Conservation (phyloP, 225 moss, liverwort and hornwort genomes). For the Physcomitrium patens region DNA sequence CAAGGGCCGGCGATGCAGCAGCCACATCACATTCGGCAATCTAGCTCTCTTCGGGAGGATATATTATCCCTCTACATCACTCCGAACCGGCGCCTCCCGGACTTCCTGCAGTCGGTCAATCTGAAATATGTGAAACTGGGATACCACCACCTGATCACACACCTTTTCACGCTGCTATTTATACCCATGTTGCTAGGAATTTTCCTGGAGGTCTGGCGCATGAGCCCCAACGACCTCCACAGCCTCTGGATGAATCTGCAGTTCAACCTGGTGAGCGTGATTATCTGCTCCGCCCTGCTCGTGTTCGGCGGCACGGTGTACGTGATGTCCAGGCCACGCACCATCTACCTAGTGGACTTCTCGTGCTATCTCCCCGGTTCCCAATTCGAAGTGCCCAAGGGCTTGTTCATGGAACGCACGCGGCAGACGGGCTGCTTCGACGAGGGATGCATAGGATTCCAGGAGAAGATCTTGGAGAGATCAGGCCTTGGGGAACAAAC, state of each 20-base stretch:
- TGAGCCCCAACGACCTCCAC: slow-evolving; percentile 21
- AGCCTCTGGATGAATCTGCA: slow-evolving; percentile 34
- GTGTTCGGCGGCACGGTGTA: slow-evolving; percentile 28
- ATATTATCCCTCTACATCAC: slow-evolving; percentile 8
- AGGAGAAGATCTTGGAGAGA: slow-evolving; percentile 34
- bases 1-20: slow-evolving; percentile 23
- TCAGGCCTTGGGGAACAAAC: slow-evolving; percentile 27
- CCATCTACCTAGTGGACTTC: slow-evolving; percentile 33
- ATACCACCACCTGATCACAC: slow-evolving; percentile 33
- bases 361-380: slow-evolving; percentile 19
- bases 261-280: slow-evolving; percentile 34
- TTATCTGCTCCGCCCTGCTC: slow-evolving; percentile 27
- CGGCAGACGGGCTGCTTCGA: slow-evolving; percentile 26
- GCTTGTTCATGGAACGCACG: slow-evolving; percentile 33
- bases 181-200: slow-evolving; percentile 30
- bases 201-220: slow-evolving; percentile 24
- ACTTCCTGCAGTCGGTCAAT: slow-evolving; percentile 38
- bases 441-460: slow-evolving; percentile 22
- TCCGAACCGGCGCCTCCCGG: slow-evolving; percentile 26
- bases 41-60: not conserved
- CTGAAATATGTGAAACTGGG: slow-evolving; percentile 42
- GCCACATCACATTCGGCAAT: not conserved
- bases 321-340: slow-evolving; percentile 30
- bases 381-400: slow-evolving; percentile 18
- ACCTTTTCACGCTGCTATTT: slow-evolving; percentile 26